Percentiles rank a stretch among this genome's conserved stretches.
Evolutionary conservation across 108 stramenopile species (phyloP).

Genomic region (Bacterosira constricta): DNA sequence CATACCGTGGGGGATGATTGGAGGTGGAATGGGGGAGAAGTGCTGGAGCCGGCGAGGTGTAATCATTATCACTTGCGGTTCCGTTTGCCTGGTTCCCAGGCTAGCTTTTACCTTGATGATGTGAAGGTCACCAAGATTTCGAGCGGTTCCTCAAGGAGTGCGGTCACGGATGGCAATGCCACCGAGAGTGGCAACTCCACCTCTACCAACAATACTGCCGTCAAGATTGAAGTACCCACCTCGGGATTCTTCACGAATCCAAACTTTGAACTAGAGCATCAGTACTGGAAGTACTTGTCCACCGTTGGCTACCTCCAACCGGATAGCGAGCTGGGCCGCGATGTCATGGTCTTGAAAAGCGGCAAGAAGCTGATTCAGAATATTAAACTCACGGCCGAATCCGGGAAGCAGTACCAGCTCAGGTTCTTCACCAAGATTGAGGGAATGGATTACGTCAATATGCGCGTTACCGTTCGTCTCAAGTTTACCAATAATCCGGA

Average conservation of each 20-base stretch:
- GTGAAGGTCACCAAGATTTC: constrained; percentile 22
- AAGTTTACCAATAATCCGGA: constrained; percentile 26
- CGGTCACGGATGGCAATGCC: too few relatives aligned
- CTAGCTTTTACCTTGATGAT: constrained; percentile 35
- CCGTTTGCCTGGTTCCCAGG: constrained; percentile 2
- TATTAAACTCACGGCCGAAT: constrained; percentile 5
- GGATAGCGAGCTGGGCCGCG: constrained; percentile 15
- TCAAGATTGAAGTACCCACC: too few relatives aligned
- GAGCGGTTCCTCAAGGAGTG: not conserved
- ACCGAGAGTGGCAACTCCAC: constrained; percentile 1
- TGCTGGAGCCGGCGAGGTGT: constrained; percentile 19
- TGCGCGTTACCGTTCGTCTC: constrained; percentile 26
- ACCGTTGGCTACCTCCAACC: not conserved
- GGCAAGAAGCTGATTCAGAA: constrained; percentile 24
- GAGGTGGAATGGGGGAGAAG: constrained; percentile 21
- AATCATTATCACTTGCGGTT: constrained; percentile 46
- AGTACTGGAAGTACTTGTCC: constrained; percentile 17
- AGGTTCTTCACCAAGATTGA: constrained; percentile 17
- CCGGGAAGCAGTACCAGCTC: constrained; percentile 15
- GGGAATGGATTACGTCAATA: not conserved
- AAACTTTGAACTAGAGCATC: constrained; percentile 13
- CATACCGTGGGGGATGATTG: constrained; percentile 41
- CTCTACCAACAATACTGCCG: not conserved
- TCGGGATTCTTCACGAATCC: constrained; percentile 39
- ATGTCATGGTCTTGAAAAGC: constrained; percentile 20